Percentiles rank a stretch among this genome's conserved stretches.
Evolutionary conservation across 805 yeast species (phyloP).

Genomic region (Brettanomyces naardenensis): DNA sequence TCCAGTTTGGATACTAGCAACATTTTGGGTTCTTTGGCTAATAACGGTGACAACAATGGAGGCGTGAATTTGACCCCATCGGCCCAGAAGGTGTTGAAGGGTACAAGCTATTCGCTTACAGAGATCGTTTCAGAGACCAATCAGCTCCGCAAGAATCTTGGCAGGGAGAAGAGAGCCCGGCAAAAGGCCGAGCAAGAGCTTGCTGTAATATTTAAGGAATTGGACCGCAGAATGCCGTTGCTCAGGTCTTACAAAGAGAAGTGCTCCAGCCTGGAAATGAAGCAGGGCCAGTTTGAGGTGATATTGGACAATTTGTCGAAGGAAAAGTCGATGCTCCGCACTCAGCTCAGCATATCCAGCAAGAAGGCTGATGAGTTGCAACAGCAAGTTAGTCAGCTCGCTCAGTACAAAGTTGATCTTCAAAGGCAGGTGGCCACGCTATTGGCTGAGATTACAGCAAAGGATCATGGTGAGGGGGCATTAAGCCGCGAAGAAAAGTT

Average conservation of each 20-base stretch:
- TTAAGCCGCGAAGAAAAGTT: conserved; percentile 56
- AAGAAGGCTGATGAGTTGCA: conserved; percentile 34
- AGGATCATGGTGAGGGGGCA: conserved; percentile 39
- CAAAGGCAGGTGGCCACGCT: conserved; percentile 77
- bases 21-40: conserved; percentile 13
- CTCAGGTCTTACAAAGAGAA: conserved; percentile 58
- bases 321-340: conserved; percentile 27
- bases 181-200: conserved; percentile 63
- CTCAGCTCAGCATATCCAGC: conserved; percentile 16
- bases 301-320: conserved; percentile 45
- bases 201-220: conserved; percentile 62
- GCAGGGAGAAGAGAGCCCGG: conserved; percentile 64
- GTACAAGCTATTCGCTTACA: conserved; percentile 50
- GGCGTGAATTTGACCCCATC: conserved; percentile 38
- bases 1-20: conserved; percentile 10
- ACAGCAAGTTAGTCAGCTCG: conserved; percentile 39
- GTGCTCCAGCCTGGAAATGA: conserved; percentile 48
- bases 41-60: conserved; percentile 5
- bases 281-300: conserved; percentile 45
- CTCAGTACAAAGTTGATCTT: conserved; percentile 59
- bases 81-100: conserved; percentile 45
- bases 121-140: conserved; percentile 59
- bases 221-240: conserved; percentile 73
- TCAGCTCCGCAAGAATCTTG: conserved; percentile 55
- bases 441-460: conserved; percentile 55